Base-by-base conservation (phyloP, 768 basidiomycete species). In the Mycena amicta region DNA sequence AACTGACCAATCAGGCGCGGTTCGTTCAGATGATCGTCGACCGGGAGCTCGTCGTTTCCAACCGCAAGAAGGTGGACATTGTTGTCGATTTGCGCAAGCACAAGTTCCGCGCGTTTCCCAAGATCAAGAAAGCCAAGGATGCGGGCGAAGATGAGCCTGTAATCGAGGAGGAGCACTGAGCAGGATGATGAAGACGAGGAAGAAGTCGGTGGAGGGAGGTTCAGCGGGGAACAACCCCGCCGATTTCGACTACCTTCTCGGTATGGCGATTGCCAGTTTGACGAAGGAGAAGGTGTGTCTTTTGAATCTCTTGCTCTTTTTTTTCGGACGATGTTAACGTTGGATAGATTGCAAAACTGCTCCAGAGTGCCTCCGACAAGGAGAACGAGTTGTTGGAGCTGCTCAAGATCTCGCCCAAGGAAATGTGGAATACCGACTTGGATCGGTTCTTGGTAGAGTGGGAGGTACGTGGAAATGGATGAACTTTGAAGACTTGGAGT, bases 1-100 rank as follows among this genome's bases (percentile, higher is more conserved):
- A 85, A 62, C 78, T 98, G 18, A 87, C 86, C 55, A 98, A 98
- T 71, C 97, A 99, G 70, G 96, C 94, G 13, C 89, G 95, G 22
- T 99, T 99, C 74, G 87, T 99, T 50, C 84, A 93, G 72, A 95
- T 98, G 95, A 96, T 98, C 65, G 82, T 98, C 55, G 85, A 88
- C 66, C 91, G 85, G 70, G 77, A 93, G 68, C 82, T 98, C 20
- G 73, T 82, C 27, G 87, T 99, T 25, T 85, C 89, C 13, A 93
- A 90, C 66, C 89, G 96, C 70, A 95, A 92, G 75, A 95, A 93
- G 71, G 83, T 76, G 1, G 93, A 90, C 52, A 89, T 99, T 61
- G 86, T 97, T 33, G 77, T 72, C 2, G 95, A 99, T 62, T 73
- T 99, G 66, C 87, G 93, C 59, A 83, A 81, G 71, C 83, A 86